phyloP scores from a whole-genome alignment of 164 flowering plant species.

The Nelumbo lutea region DNA sequence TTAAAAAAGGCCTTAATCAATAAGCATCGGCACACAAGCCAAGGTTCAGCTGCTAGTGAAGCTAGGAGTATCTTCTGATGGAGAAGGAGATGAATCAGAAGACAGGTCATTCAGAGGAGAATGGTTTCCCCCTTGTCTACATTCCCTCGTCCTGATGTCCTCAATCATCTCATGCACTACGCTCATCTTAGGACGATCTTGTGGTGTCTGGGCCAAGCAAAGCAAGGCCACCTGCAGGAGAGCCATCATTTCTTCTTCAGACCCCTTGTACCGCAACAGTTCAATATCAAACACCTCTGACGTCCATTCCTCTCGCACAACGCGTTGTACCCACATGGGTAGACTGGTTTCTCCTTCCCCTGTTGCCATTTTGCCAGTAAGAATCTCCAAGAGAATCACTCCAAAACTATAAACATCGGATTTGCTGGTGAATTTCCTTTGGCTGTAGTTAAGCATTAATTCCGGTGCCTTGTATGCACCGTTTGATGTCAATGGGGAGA shows the following conservation, averaged over 20 bases:
- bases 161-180: constrained; percentile 46
- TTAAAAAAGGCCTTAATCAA: no score
- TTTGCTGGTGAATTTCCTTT: constrained; percentile 18
- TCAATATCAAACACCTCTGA: constrained; percentile 58
- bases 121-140: not conserved
- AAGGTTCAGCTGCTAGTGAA: constrained; percentile 2
- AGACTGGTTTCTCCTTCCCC: constrained; percentile 25
- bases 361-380: constrained; percentile 33
- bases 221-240: constrained; percentile 46
- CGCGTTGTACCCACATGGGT: constrained; percentile 41
- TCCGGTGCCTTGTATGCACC: constrained; percentile 32
- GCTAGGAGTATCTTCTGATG: constrained; percentile 18
- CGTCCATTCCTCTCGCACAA: constrained; percentile 31
- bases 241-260: constrained; percentile 47
- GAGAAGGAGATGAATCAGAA: constrained; percentile 27
- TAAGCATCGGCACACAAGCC: no score
- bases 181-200: constrained; percentile 45
- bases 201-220: constrained; percentile 30
- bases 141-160: constrained; percentile 25
- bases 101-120: constrained; percentile 12
- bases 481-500: constrained; percentile 10
- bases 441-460: not conserved
- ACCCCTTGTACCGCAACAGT: constrained; percentile 36
- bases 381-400: constrained; percentile 37
- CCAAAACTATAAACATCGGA: constrained; percentile 47